Evolutionary conservation across 257 asterid genomes (phyloP).

Genomic region (Solanum ossicruentum): DNA sequence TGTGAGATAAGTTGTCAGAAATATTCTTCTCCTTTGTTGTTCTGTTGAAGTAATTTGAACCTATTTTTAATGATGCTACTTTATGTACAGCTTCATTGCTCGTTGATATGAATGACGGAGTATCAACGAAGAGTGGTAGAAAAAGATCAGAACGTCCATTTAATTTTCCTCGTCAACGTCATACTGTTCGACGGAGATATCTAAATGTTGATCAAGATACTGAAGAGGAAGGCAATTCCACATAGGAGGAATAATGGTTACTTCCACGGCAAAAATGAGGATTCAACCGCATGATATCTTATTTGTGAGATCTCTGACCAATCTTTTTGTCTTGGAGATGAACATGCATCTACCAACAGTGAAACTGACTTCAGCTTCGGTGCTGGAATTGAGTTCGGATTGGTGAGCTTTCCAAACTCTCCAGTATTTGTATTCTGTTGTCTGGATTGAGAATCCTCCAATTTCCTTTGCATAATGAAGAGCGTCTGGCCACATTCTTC

Average conservation of each 20-base stretch:
- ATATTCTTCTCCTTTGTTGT: not conserved
- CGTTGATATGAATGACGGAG: constrained; percentile 37
- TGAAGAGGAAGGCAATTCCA: constrained; percentile 21
- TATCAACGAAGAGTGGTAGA: constrained; percentile 40
- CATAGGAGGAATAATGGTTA: not conserved
- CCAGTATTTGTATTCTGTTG: not conserved
- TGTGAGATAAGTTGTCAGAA: not conserved
- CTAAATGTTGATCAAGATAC: constrained; percentile 68
- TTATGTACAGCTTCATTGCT: constrained; percentile 49
- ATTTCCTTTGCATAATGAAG: too few relatives aligned
- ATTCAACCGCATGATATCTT: not conserved
- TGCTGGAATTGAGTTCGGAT: constrained; percentile 12
- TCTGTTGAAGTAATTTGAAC: not conserved
- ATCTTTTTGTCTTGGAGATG: not conserved
- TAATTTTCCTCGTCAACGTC: constrained; percentile 69
- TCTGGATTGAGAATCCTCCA: not conserved
- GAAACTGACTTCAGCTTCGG: not conserved
- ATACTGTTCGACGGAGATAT: constrained; percentile 78
- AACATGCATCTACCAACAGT: not conserved
- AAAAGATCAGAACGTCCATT: constrained; percentile 75
- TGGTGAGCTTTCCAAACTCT: constrained; percentile 1
- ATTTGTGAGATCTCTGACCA: not conserved
- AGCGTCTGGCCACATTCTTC: too few relatives aligned
- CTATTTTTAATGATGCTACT: not conserved
- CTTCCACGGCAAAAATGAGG: not conserved